A percentile compares a stretch with the other conserved stretches of the same genome.
phyloP scores from a whole-genome alignment of 2,329 filamentous ascomycete genomes.

The Penicillium italicum region DNA sequence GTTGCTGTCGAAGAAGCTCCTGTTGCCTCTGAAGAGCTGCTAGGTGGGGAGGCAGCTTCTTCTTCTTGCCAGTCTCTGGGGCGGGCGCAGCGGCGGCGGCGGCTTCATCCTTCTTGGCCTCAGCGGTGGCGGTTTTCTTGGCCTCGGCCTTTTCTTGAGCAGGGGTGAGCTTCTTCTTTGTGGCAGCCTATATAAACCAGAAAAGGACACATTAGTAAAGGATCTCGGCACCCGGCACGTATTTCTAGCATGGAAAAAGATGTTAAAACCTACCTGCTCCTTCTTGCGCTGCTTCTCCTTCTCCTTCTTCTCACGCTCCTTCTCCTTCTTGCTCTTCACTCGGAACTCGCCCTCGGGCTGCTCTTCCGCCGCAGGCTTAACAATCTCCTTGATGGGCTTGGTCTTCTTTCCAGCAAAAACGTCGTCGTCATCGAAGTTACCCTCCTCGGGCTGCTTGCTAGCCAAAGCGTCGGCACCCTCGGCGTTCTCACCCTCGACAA shows the following conservation, averaged over 20 bases:
- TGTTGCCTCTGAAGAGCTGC: conserved; percentile 51
- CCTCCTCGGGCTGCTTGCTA: conserved; percentile 75
- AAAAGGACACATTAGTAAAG: conserved; percentile 7
- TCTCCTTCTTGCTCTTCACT: conserved; percentile 94
- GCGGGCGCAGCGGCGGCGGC: conserved; percentile 31
- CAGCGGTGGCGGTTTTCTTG: conserved; percentile 64
- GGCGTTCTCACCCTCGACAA: conserved; percentile 65
- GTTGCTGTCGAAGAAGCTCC: conserved; percentile 43
- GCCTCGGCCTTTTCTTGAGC: conserved; percentile 53
- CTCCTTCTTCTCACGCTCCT: conserved; percentile 97
- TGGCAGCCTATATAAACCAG: conserved; percentile 59
- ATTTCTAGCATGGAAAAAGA: neutral
- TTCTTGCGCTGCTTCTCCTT: conserved; percentile 97
- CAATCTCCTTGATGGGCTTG: conserved; percentile 39
- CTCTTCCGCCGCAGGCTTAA: conserved; percentile 46
- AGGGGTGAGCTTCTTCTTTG: conserved; percentile 67
- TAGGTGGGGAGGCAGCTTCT: conserved; percentile 69
- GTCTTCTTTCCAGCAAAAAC: conserved; percentile 82
- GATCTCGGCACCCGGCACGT: neutral
- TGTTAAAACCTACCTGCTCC: conserved; percentile 68
- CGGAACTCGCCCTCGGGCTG: conserved; percentile 58
- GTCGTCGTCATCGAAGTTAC: conserved; percentile 75
- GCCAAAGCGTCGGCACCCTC: conserved; percentile 47
- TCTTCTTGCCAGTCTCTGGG: conserved; percentile 62
- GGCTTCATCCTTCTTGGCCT: conserved; percentile 53